Percentiles rank a stretch among this genome's conserved stretches.
These are phyloP conservation scores for Suillus subaureus DNA, from an alignment of 768 basidiomycete species.

Conservation along the genomic window DNA sequence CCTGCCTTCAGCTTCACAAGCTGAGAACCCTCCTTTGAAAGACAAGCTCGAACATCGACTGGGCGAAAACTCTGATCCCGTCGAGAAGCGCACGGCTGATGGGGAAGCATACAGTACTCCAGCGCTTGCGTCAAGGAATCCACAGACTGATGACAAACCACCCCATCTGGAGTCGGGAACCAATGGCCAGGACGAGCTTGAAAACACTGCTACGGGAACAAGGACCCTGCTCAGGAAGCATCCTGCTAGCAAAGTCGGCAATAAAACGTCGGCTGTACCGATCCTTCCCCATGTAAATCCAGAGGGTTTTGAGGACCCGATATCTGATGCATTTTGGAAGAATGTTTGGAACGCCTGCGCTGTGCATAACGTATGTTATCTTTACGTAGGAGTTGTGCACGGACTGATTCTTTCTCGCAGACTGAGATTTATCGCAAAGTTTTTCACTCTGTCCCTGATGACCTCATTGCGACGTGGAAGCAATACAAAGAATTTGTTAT, in stretches of 20 bases:
- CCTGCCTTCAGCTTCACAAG: conserved; percentile 39
- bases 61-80: conserved; percentile 12
- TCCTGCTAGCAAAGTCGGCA: conserved; percentile 50
- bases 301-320: conserved; percentile 85
- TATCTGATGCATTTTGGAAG: conserved; percentile 87
- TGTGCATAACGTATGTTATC: conserved; percentile 75
- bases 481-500: conserved; percentile 86
- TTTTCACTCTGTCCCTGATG: conserved; percentile 93
- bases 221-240: conserved; percentile 58
- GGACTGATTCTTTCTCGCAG: conserved; percentile 41
- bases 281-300: conserved; percentile 75
- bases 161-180: conserved; percentile 48
- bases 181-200: conserved; percentile 48
- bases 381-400: background rate
- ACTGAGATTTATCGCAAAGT: conserved; percentile 96
- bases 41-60: conserved; percentile 31
- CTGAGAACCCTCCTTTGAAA: conserved; percentile 25
- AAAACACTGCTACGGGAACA: conserved; percentile 50
- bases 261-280: conserved; percentile 62
- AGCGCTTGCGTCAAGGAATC: conserved; percentile 48
- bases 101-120: conserved; percentile 56
- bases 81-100: conserved; percentile 41
- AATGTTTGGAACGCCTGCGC: conserved; percentile 87
- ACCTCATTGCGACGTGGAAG: conserved; percentile 92
- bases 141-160: conserved; percentile 46